phyloP scores from a whole-genome alignment of 495 filamentous ascomycete genomes.

The Parmelia sp. region DNA sequence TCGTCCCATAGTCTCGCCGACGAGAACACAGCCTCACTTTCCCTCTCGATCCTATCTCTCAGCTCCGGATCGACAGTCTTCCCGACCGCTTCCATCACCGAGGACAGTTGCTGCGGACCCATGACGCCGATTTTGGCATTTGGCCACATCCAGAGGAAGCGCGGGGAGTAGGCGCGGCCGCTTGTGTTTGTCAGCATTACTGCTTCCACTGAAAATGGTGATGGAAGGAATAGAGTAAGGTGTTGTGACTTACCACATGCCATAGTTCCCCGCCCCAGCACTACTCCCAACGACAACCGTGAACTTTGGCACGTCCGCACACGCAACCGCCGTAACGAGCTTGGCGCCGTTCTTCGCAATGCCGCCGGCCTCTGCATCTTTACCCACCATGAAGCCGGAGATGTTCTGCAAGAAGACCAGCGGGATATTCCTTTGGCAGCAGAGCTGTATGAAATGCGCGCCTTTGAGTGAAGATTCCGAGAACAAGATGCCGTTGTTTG shows the following conservation, averaged over 20 bases:
- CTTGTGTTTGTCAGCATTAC: constrained; percentile 34
- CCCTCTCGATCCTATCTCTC: constrained; percentile 77
- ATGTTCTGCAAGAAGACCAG: constrained; percentile 96
- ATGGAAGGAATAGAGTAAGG: background rate
- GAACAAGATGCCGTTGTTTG: constrained; percentile 98
- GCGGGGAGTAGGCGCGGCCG: constrained; percentile 86
- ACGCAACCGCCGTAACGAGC: constrained; percentile 91
- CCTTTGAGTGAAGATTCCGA: constrained; percentile 85
- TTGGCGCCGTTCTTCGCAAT: constrained; percentile 99
- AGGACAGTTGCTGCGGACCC: constrained; percentile 86
- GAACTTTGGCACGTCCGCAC: constrained; percentile 93
- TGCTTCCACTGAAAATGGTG: background rate
- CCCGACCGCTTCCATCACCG: constrained; percentile 93
- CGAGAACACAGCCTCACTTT: constrained; percentile 84
- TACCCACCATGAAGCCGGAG: constrained; percentile 94
- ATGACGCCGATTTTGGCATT: constrained; percentile 93
- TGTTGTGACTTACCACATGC: constrained; percentile 56
- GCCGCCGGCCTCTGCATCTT: constrained; percentile 84
- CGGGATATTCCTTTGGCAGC: constrained; percentile 80
- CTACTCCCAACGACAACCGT: constrained; percentile 89
- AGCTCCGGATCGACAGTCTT: constrained; percentile 74
- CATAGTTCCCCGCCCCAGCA: constrained; percentile 73
- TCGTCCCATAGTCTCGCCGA: constrained; percentile 93
- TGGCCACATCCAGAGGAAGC: constrained; percentile 96
- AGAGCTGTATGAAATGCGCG: constrained; percentile 97